Percentiles rank a stretch among this genome's conserved stretches.
Conservation (phyloP, 176 grass and related monocot genomes). For the Rhynchospora tenuis region DNA sequence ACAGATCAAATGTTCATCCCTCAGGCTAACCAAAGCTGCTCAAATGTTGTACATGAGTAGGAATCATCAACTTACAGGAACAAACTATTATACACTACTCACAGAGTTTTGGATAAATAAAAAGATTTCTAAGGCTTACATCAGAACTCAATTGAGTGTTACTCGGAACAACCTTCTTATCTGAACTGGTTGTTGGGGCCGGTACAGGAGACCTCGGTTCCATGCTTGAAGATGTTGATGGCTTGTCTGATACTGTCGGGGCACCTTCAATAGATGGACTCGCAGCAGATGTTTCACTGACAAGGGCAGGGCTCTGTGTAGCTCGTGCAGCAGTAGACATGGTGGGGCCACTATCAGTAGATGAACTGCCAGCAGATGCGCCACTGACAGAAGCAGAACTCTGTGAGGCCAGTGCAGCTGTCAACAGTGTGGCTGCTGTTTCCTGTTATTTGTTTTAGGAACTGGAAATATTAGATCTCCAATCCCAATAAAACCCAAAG, state of each 20-base stretch:
- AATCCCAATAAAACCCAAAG: neutral
- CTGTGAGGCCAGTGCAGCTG: constrained; percentile 69
- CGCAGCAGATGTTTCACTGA: constrained; percentile 9
- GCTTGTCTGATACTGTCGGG: constrained; percentile 29
- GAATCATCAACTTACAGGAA: neutral
- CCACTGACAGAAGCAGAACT: constrained; percentile 30
- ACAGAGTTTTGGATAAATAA: neutral
- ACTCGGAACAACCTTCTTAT: constrained; percentile 18
- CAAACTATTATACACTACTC: neutral
- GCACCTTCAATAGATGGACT: constrained; percentile 26
- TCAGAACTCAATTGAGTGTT: constrained; percentile 21
- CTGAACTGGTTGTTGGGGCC: constrained; percentile 31
- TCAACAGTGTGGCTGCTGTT: constrained; percentile 62
- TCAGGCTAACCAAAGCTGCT: neutral
- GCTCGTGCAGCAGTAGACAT: constrained; percentile 49
- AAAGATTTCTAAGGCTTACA: constrained; percentile 37
- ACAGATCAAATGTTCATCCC: neutral
- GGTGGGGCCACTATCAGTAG: constrained; percentile 31
- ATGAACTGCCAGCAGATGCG: neutral
- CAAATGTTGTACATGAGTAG: neutral
- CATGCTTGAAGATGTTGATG: constrained; percentile 50
- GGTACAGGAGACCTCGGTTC: constrained; percentile 17
- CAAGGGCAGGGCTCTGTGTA: constrained; percentile 46
- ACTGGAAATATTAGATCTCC: neutral
- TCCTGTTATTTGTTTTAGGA: constrained; percentile 41